A percentile compares a stretch with the other conserved stretches of the same genome.
These are phyloP conservation scores for Penicillium sp. DNA, from an alignment of 2,329 filamentous ascomycete genomes.

Conservation along the genomic window DNA sequence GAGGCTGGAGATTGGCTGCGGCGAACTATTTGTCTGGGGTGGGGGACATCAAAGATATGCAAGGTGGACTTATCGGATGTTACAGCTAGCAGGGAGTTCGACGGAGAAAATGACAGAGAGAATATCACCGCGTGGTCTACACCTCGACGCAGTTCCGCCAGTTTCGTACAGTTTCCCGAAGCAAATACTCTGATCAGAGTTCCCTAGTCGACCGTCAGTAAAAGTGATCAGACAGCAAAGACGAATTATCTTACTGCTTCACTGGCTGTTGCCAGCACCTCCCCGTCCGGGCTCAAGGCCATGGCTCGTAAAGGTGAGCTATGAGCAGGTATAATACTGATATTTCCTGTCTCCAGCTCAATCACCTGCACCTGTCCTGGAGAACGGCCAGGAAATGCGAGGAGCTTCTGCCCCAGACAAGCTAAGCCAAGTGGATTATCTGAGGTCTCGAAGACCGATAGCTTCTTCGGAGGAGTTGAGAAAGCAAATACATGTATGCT, in stretches of 20 bases:
- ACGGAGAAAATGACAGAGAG: conserved; percentile 82
- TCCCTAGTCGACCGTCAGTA: conserved; percentile 53
- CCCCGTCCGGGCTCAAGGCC: conserved; percentile 73
- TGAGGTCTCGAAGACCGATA: conserved; percentile 78
- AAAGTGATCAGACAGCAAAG: not conserved
- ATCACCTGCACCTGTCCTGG: conserved; percentile 86
- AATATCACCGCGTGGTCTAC: conserved; percentile 86
- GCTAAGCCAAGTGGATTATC: conserved; percentile 81
- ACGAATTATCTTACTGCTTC: conserved; percentile 57
- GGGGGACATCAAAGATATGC: conserved; percentile 84
- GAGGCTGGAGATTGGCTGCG: conserved; percentile 37
- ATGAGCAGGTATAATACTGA: conserved; percentile 93
- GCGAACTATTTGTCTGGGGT: conserved; percentile 33
- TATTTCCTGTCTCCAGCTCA: conserved; percentile 71
- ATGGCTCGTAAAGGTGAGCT: conserved; percentile 74
- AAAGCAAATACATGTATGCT: conserved; percentile 80
- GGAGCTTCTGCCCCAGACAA: conserved; percentile 67
- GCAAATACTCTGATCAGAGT: conserved; percentile 86
- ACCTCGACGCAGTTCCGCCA: conserved; percentile 82
- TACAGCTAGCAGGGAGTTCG: conserved; percentile 75
- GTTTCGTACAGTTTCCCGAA: conserved; percentile 72
- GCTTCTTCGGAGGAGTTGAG: conserved; percentile 65
- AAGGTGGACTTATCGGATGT: conserved; percentile 96
- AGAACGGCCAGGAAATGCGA: conserved; percentile 85
- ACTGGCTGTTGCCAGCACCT: conserved; percentile 83